phyloP scores from a whole-genome alignment of 441 rosid species.

The Melastoma candidum region DNA sequence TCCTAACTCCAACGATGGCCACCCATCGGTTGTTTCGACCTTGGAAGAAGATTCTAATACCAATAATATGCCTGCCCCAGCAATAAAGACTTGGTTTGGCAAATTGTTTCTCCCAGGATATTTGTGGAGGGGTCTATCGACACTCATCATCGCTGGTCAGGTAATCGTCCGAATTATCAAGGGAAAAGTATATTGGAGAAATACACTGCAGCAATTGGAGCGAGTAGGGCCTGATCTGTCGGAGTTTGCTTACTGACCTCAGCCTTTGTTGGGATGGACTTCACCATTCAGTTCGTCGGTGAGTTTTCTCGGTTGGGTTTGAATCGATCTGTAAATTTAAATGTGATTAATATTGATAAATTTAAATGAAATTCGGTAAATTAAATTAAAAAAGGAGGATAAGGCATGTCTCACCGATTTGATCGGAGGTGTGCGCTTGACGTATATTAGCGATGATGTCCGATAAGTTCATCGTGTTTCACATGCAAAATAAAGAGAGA shows the following conservation, averaged over 20 bases:
- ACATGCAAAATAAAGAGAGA: no score
- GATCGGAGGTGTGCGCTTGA: no score
- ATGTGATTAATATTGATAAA: no score
- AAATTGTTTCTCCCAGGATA: constrained; percentile 10
- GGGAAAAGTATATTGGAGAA: constrained; percentile 20
- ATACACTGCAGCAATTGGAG: constrained; percentile 22
- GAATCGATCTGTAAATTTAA: constrained; percentile 10
- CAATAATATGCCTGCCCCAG: background rate
- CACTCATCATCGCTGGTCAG: constrained; percentile 18
- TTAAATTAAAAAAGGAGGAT: no score
- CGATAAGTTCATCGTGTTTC: no score
- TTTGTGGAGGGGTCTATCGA: constrained; percentile 4
- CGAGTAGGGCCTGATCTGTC: constrained; percentile 20
- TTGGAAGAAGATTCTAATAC: constrained; percentile 7
- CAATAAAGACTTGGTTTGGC: constrained; percentile 3
- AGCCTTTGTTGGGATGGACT: constrained; percentile 25
- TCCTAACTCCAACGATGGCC: constrained; percentile 13
- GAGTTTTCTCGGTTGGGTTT: constrained; percentile 21
- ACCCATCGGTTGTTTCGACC: constrained; percentile 7
- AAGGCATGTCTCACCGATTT: no score
- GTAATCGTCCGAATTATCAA: constrained; percentile 11
- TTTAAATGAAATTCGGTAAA: no score
- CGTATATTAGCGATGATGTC: no score
- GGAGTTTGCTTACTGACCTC: constrained; percentile 20
- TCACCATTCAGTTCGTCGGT: constrained; percentile 20